A percentile compares a stretch with the other conserved stretches of the same genome.
These are phyloP conservation scores for Pichia sp. DNA, from an alignment of 1,139 yeast genomes.

Conservation along the genomic window DNA sequence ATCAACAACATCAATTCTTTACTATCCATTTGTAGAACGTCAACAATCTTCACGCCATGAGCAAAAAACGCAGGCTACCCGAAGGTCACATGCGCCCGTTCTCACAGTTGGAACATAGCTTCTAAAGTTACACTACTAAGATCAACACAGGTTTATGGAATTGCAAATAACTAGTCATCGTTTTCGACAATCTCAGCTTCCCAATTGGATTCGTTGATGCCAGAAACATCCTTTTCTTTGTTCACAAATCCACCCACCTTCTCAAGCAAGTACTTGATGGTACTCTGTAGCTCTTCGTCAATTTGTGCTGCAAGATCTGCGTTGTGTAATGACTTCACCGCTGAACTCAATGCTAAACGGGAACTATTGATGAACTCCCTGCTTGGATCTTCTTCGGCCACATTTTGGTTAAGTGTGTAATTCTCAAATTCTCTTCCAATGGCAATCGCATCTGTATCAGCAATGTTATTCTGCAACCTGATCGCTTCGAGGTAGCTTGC, in stretches of 20 bases:
- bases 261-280: conserved; percentile 40
- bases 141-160: too few relatives aligned
- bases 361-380: conserved; percentile 37
- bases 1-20: too few relatives aligned
- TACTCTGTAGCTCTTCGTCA: conserved; percentile 49
- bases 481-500: conserved; percentile 58
- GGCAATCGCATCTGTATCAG: conserved; percentile 20
- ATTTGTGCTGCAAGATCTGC: conserved; percentile 41
- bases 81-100: too few relatives aligned
- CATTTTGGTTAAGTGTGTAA: conserved; percentile 28
- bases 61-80: too few relatives aligned
- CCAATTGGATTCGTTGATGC: conserved; percentile 33
- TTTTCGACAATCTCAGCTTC: conserved; percentile 31
- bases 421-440: conserved; percentile 45
- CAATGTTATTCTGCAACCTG: conserved; percentile 26
- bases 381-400: conserved; percentile 27
- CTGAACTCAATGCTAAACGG: conserved; percentile 48
- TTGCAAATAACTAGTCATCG: too few relatives aligned
- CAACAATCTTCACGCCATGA: too few relatives aligned
- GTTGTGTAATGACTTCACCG: conserved; percentile 38
- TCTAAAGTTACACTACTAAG: too few relatives aligned
- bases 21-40: too few relatives aligned
- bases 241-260: conserved; percentile 55
- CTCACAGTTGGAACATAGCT: too few relatives aligned
- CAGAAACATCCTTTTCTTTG: conserved; percentile 26